Evolutionary conservation across 2,329 filamentous ascomycete species (phyloP), one percentile per base, ranked within the genome.

Genomic region (Xylaria multiplex): DNA sequence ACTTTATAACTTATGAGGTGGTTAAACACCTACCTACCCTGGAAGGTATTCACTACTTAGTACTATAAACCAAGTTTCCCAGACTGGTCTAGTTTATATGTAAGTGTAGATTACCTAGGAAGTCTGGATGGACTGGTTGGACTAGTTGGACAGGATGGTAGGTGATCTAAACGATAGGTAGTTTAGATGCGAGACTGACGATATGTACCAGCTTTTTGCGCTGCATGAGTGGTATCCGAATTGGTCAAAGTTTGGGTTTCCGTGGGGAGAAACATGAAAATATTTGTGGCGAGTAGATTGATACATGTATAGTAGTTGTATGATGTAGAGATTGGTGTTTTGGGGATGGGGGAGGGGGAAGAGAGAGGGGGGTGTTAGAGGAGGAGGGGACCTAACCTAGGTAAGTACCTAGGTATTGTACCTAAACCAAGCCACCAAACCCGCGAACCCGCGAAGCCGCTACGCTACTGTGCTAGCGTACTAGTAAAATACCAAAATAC

Each of bases 11-110:
- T 58, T 65, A 61, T 61, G 54, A 56, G 52, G 27, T 56, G 30
- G 52, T 48, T 40, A 48, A 43, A 64, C 61, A 56, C 45, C 57
- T 64, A 57, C 65, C 65, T 61, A 61, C 65, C 65, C 45, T 45
- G 55, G 49, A 53, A 42, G 58, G 56, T 42, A 59, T 55, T 56
- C 59, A 13, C 8, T 37, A 6, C 35, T 22, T 42, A 50, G n/a
- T 32, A 49, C 45, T 19, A 59, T 42, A 14, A 14, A 59, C 45
- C 56, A 40, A 56, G 62, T 49, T 49, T 16, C 24, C 32, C 6
- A 19, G 19, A 27, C 9, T 13, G 42, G 53, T 30, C 55, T 62
- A 62, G 27, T 27, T 27, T 27, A 5, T 27, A 27, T 27, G 27
- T 27, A 27, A 27, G 27, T 27, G 27, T 27, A 27, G 27, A 27